phyloP scores from a whole-genome alignment of 2,329 filamentous ascomycete genomes.

The Diaporthe sp. region DNA sequence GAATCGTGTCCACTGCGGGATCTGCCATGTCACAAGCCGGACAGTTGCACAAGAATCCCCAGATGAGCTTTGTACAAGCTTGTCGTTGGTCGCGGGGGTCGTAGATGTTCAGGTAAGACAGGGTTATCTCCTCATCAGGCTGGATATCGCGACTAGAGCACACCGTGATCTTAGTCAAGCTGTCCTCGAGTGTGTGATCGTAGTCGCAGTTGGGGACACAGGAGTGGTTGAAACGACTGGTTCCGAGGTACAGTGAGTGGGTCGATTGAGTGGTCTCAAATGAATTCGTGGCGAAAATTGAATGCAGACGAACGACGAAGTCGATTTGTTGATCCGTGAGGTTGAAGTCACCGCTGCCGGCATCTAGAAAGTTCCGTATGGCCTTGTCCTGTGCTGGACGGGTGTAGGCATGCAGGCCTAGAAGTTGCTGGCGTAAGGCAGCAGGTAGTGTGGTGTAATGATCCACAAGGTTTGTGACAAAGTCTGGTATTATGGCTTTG shows the following conservation, averaged over 20 bases:
- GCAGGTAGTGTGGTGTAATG: neutral
- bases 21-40: neutral
- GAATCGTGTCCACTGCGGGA: neutral
- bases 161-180: neutral
- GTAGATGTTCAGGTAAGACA: neutral
- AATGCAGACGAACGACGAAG: neutral
- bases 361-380: neutral
- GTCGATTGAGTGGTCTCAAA: neutral
- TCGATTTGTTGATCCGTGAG: neutral
- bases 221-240: slow-evolving; percentile 8
- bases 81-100: neutral
- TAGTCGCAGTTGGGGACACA: neutral
- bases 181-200: neutral
- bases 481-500: too few relatives aligned
- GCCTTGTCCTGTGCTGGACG: neutral
- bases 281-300: neutral
- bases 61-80: neutral
- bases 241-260: neutral
- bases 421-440: neutral
- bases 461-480: neutral
- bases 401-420: neutral
- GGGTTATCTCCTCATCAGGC: neutral
- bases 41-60: neutral
- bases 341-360: neutral
- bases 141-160: neutral